phyloP scores from a whole-genome alignment of 1,284 basidiomycete genomes.

The Earliella scabrosa region DNA sequence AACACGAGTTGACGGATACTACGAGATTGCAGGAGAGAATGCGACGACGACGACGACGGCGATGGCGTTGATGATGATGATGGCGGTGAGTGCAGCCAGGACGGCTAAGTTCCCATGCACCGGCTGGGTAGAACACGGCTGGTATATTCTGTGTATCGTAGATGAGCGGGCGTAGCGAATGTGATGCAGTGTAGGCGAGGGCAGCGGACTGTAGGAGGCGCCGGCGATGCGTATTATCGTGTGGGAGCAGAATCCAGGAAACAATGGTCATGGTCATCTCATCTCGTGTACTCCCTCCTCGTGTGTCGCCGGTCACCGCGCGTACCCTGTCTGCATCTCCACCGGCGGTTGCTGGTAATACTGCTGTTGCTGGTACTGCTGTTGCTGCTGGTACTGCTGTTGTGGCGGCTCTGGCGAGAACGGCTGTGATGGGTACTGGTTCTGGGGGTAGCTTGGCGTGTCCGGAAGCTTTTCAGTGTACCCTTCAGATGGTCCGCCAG shows the following conservation, averaged over 20 bases:
- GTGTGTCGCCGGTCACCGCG: slow-evolving; percentile 29
- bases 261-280: slow-evolving; percentile 12
- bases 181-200: slow-evolving; percentile 4
- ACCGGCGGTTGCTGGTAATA: slow-evolving; percentile 36
- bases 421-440: slow-evolving; percentile 19
- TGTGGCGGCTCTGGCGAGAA: slow-evolving; percentile 12
- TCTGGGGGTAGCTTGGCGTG: slow-evolving; percentile 30
- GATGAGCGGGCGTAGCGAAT: slow-evolving; percentile 17
- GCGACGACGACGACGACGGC: background rate
- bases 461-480: slow-evolving; percentile 35
- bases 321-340: slow-evolving; percentile 39
- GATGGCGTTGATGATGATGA: background rate
- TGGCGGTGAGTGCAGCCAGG: background rate
- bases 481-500: slow-evolving; percentile 1
- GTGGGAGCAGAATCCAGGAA: slow-evolving; percentile 1
- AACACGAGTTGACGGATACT: slow-evolving; percentile 7
- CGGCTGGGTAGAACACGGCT: slow-evolving; percentile 15
- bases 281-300: slow-evolving; percentile 17
- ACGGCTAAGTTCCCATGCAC: slow-evolving; percentile 20
- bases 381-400: slow-evolving; percentile 4
- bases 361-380: slow-evolving; percentile 10
- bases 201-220: background rate
- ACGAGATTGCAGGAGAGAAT: background rate
- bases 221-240: background rate
- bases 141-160: slow-evolving; percentile 28